These are phyloP conservation scores for Candida ponderosae DNA, from an alignment of 805 yeast species.

Conservation along the genomic window DNA sequence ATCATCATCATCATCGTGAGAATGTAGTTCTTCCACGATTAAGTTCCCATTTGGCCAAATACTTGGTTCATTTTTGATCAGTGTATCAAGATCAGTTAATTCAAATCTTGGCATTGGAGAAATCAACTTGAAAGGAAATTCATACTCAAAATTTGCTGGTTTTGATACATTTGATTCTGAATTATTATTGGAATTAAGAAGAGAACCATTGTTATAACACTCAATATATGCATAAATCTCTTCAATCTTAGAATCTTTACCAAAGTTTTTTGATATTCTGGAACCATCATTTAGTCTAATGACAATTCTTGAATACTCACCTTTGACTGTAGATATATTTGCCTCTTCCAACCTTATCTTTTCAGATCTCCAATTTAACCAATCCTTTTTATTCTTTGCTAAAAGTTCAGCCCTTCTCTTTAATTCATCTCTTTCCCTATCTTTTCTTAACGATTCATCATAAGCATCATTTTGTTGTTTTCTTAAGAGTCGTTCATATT, in stretches of 20 bases:
- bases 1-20: slow-evolving; percentile 1
- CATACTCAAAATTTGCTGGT: slow-evolving; percentile 35
- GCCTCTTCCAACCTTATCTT: slow-evolving; percentile 22
- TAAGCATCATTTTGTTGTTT: slow-evolving; percentile 75
- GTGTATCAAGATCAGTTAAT: slow-evolving; percentile 21
- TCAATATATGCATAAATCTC: slow-evolving; percentile 72
- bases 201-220: slow-evolving; percentile 26
- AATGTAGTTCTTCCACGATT: slow-evolving; percentile 39
- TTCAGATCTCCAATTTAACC: slow-evolving; percentile 43
- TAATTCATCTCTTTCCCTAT: slow-evolving; percentile 45
- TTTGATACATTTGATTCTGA: slow-evolving; percentile 15
- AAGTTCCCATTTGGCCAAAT: slow-evolving; percentile 63
- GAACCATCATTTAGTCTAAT: slow-evolving; percentile 58
- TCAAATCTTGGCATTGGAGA: slow-evolving; percentile 52
- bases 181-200: slow-evolving; percentile 9
- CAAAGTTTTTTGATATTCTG: slow-evolving; percentile 45
- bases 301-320: slow-evolving; percentile 52
- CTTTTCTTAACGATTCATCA: slow-evolving; percentile 60
- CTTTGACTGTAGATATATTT: slow-evolving; percentile 6
- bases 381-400: slow-evolving; percentile 23
- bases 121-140: slow-evolving; percentile 40
- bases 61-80: slow-evolving; percentile 33
- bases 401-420: slow-evolving; percentile 20
- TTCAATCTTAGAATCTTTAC: slow-evolving; percentile 38
- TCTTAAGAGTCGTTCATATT: slow-evolving; percentile 47